Conservation (phyloP, 164 flowering plant species). For the Sedum album region DNA sequence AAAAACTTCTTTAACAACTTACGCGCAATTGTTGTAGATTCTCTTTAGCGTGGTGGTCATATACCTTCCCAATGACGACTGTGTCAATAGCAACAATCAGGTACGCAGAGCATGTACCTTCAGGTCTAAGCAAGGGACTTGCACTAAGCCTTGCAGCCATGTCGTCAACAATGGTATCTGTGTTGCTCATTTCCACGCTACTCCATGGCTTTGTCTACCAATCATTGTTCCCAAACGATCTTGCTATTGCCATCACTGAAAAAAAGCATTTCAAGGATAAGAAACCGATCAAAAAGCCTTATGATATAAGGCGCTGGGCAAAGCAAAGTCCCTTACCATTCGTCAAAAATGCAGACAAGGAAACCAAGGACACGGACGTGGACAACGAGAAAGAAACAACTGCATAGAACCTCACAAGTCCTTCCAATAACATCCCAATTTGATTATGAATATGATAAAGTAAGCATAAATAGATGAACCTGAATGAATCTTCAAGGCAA, state of each 20-base stretch:
- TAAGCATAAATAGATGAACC: too few relatives aligned
- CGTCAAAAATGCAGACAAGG: slow-evolving; percentile 32
- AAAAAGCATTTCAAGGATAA: slow-evolving; percentile 38
- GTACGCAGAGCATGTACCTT: background rate
- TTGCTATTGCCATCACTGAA: slow-evolving; percentile 85
- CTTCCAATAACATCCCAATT: background rate
- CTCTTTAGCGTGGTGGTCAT: slow-evolving; percentile 99
- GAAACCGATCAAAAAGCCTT: slow-evolving; percentile 39
- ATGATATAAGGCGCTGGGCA: slow-evolving; percentile 71
- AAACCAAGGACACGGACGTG: slow-evolving; percentile 10
- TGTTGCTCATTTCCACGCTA: slow-evolving; percentile 65
- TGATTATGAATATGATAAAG: too few relatives aligned
- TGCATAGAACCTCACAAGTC: background rate
- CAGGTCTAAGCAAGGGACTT: slow-evolving; percentile 34
- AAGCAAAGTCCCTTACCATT: slow-evolving; percentile 51
- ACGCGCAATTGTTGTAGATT: slow-evolving; percentile 40
- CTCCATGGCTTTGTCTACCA: slow-evolving; percentile 87
- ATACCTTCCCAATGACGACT: slow-evolving; percentile 98
- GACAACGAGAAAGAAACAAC: background rate
- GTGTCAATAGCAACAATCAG: slow-evolving; percentile 74
- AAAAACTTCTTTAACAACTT: background rate
- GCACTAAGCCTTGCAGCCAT: slow-evolving; percentile 66
- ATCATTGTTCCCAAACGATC: slow-evolving; percentile 85
- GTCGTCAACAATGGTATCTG: slow-evolving; percentile 78
- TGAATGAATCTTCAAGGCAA: background rate